Evolutionary conservation across 2,329 filamentous ascomycete genomes (phyloP), one percentile per base, ranked within the genome.

Genomic region (Talaromyces sp.): DNA sequence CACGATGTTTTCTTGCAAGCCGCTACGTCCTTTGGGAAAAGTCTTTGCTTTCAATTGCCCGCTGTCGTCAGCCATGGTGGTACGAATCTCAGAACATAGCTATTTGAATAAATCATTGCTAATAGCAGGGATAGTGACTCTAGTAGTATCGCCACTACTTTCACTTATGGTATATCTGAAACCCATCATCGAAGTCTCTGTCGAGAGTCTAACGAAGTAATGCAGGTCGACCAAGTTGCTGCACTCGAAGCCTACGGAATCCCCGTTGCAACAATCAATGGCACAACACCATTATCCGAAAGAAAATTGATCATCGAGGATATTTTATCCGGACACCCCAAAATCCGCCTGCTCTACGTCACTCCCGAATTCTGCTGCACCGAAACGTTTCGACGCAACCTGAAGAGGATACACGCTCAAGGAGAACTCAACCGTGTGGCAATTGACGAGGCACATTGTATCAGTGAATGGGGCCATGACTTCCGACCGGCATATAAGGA

Each of bases 391-490:
- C 90, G 93, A 45, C 86, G 88, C 66, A 86, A 89, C 58, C 81
- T 97, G 9, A 84, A 86, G 66, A 81, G 90, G 4, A 89, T 97
- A 14, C 82, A 97, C 73, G 82, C 87, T 66, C 93, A 97, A 75
- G 86, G 86, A 65, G 92, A 97, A 78, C 85, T 98, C n/a, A 89
- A 90, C 10, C 87, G 94, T 14, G 87, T 98, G 68, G 94, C 91
- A 57, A 89, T 98, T 65, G 94, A 98, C 73, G 94, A 98, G 79
- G 94, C 94, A 2, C 94, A 98, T 76, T 98, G 94, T 76, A 96
- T 98, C 70, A 96, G 92, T 27, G 93, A 97, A 87, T 97, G 94
- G 94, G 94, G 94, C 1, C 93, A 98, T 75, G 94, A 98, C 76
- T 98, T 98, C 75, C 90, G 94, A n/a, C 91, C 89, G 41, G 91